Evolutionary conservation across 2,329 filamentous ascomycete species (phyloP), one percentile per base, ranked within the genome.

Genomic region (Talaromyces sp.): DNA sequence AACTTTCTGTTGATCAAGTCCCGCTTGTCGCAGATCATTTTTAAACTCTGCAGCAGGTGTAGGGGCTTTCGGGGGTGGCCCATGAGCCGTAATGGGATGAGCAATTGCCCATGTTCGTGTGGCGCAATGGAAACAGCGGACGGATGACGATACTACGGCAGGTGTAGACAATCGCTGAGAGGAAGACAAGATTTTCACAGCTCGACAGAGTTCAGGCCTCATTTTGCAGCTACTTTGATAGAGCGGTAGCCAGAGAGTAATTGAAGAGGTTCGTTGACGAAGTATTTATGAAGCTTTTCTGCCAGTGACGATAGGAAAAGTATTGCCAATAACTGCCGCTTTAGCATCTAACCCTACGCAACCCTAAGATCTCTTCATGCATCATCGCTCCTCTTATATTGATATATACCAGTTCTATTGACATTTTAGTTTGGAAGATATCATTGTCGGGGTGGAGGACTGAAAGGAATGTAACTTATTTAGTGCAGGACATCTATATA

Each of bases 51-150:
- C 78, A 8, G 81, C 74, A 5, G 84, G 81, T 58, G 80, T 77
- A 17, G 87, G 87, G 22, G 85, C 81, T 69, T 82, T 82, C 3
- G 87, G 87, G 43, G 87, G 87, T 61, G 86, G 86, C 3, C 86
- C 86, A 58, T 85, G 80, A 11, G 86, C 82, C 11, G 84, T 87
- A 62, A 86, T 81, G 68, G 85, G 82, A 65, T 88, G 80, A 15
- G 86, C 85, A 58, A 84, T 83, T 9, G 86, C 86, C 61, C 77
- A 74, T 66, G 79, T 80, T 37, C 70, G 68, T 19, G 71, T 66
- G 15, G 74, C 74, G 3, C 73, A 75, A 68, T 79, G 75, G 41
- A 80, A 73, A 65, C 64, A 72, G 37, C 76, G 77, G 50, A 66
- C 67, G 47, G 68, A 19, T 25, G 67, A 67, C 10, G 47, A 22